Evolutionary conservation across 495 filamentous ascomycete genomes (phyloP), one percentile per base, ranked within the genome.

Genomic region (Penicillium cosmopolitanum): DNA sequence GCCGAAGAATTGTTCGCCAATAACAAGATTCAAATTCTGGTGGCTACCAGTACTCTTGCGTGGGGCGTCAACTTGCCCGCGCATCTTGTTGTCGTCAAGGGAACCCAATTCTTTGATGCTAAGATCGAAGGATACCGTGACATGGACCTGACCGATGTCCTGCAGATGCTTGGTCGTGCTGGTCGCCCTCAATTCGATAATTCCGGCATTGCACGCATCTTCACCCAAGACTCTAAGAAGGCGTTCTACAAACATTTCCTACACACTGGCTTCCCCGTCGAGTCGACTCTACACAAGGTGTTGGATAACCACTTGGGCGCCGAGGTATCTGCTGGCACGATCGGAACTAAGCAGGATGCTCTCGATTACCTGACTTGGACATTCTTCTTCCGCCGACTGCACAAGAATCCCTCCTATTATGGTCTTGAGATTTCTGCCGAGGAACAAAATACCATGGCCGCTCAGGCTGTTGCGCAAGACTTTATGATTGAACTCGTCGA

Each of bases 241-340:
- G 91, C 92, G n/a, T 99, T 98, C 75, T 99, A 99, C 77, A 99
- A 98, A 79, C 93, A 99, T 76, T 99, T 99, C 70, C 72, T 99
- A 47, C 95, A 99, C 68, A 98, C 96, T 11, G 95, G 95, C 4
- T 99, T 99, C 74, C 95, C 95, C 0, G 95, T 99, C 23, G 95
- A 99, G 72, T 97, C 93, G 8, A 92, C 92, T 4, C 79, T 99
- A 18, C 95, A 99, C 77, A 96, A 95, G 21, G 95, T 97, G 1
- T 80, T 98, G 4, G 95, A 97, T 73, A 96, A 99, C 79, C 95
- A 99, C 80, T 81, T 99, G 69, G 92, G 91, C 56, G 95, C 95
- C 38, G 95, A 99, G 77, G 88, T 97, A 2, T 96, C 93, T 2
- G 90, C 95, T 15, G 92, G 91, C 53, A 98, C 96, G 11, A 91